Conservation (phyloP, 2,329 filamentous ascomycete species). For the Cladosporium oxysporum region DNA sequence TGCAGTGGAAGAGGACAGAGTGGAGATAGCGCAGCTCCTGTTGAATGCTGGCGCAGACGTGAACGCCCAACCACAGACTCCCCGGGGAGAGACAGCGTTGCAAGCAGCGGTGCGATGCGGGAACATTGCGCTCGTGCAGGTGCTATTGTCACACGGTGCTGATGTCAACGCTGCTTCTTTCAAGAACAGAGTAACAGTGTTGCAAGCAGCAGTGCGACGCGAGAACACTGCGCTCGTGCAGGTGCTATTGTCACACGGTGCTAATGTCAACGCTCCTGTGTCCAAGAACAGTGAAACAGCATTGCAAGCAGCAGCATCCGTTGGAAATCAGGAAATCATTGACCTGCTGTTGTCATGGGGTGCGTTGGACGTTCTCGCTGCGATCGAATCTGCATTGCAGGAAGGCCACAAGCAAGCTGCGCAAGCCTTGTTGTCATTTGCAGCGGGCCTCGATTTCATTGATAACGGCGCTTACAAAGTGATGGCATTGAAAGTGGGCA, state of each 20-base stretch:
- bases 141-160: conserved; percentile 1
- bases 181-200: background rate
- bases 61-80: background rate
- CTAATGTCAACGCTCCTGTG: background rate
- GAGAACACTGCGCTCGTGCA: background rate
- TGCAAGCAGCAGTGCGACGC: background rate
- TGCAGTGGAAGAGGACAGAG: background rate
- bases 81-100: background rate
- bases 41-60: conserved; percentile 2
- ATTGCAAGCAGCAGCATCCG: background rate
- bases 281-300: background rate
- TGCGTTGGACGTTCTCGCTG: background rate
- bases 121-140: background rate
- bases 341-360: background rate
- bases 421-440: background rate
- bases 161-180: background rate
- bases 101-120: background rate
- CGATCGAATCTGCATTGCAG: background rate
- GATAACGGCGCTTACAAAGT: background rate
- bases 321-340: background rate
- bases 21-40: background rate
- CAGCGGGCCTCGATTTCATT: background rate
- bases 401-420: background rate
- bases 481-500: background rate
- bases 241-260: background rate